phyloP scores from a whole-genome alignment of 108 stramenopile genomes.

The Cyclotella cryptica region DNA sequence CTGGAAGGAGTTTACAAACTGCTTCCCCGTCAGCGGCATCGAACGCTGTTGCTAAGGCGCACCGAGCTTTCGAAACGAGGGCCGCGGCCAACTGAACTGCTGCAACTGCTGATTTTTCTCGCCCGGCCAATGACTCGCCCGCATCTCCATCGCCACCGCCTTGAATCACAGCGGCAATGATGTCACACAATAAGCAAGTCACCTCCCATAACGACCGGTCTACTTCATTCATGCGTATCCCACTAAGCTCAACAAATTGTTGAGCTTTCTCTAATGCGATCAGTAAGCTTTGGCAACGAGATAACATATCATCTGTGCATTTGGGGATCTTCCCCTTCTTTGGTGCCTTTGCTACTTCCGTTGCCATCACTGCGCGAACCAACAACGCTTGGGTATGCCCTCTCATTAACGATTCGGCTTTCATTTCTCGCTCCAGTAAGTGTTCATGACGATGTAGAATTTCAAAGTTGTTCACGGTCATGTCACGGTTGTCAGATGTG shows the following conservation, averaged over 20 bases:
- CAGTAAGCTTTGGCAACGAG: constrained; percentile 62
- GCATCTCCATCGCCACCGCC: constrained; percentile 42
- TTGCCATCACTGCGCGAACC: constrained; percentile 64
- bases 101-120: constrained; percentile 25
- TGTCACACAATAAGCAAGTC: constrained; percentile 50
- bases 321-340: constrained; percentile 84
- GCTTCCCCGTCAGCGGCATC: constrained; percentile 9
- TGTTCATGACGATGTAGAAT: constrained; percentile 41
- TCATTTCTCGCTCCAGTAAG: constrained; percentile 41
- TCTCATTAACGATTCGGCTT: constrained; percentile 51
- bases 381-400: constrained; percentile 73
- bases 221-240: constrained; percentile 3
- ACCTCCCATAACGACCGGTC: constrained; percentile 35
- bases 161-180: constrained; percentile 49
- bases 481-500: constrained; percentile 74
- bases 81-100: constrained; percentile 20
- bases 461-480: constrained; percentile 60
- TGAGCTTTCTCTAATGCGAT: constrained; percentile 35
- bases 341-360: constrained; percentile 69
- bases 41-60: background rate
- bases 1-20: constrained; percentile 63
- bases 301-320: constrained; percentile 50
- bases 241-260: background rate
- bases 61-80: constrained; percentile 14
- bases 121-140: constrained; percentile 27